Evolutionary conservation across 1,284 basidiomycete genomes (phyloP).

Genomic region (Rhodotorula glutinis): DNA sequence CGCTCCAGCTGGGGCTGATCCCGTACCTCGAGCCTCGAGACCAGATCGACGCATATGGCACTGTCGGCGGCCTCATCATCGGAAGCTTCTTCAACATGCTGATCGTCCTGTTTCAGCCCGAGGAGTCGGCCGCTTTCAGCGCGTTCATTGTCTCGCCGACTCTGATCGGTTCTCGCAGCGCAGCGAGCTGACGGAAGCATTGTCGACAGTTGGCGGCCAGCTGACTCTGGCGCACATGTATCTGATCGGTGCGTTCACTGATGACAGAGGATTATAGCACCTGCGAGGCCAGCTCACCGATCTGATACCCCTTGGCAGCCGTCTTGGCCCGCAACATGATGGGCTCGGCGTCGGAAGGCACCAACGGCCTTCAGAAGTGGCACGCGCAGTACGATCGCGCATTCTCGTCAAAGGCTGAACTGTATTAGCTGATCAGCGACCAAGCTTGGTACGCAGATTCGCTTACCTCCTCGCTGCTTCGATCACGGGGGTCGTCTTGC

Average conservation of each 20-base stretch:
- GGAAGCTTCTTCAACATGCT: slow-evolving; percentile 10
- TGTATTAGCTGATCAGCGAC: too few species aligned
- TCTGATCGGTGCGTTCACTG: not conserved
- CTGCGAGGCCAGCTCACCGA: not conserved
- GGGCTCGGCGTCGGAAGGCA: slow-evolving; percentile 1
- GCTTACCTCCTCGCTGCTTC: slow-evolving; percentile 5
- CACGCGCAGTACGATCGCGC: slow-evolving; percentile 5
- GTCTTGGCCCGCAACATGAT: slow-evolving; percentile 9
- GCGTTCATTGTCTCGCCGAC: not conserved
- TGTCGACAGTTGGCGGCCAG: slow-evolving; percentile 1
- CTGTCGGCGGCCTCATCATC: not conserved
- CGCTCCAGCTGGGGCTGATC: not conserved
- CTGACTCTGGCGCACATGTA: slow-evolving; percentile 11
- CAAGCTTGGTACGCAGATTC: slow-evolving; percentile 4
- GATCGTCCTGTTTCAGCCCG: slow-evolving; percentile 13
- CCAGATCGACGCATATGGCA: slow-evolving; percentile 5
- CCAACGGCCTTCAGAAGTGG: slow-evolving; percentile 10
- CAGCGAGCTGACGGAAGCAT: too few species aligned
- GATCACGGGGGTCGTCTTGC: not conserved
- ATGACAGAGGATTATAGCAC: not conserved
- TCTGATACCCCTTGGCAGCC: not conserved
- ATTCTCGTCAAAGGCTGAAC: not conserved
- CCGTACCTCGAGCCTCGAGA: too few species aligned
- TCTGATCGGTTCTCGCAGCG: not conserved
- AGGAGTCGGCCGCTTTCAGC: not conserved